Percentiles rank a stretch among this genome's conserved stretches.
Conservation (phyloP, 495 filamentous ascomycete genomes). For the Parathielavia hyrcaniae region DNA sequence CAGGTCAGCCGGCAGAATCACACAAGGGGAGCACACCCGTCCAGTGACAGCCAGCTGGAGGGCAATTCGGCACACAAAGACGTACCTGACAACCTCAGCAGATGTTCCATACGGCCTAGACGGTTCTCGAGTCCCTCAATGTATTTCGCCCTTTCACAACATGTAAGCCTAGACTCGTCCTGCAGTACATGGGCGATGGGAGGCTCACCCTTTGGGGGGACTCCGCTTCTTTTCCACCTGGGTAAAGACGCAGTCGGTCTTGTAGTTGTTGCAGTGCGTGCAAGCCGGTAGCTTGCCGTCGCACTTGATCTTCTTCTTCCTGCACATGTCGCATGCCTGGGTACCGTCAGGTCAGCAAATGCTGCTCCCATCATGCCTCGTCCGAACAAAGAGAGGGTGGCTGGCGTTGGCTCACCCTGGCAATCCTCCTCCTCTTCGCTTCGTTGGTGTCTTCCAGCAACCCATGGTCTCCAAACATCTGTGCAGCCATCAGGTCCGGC, state of each 20-base stretch:
- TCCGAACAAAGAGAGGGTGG: background rate
- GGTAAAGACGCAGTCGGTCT: conserved; percentile 95
- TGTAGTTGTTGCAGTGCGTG: conserved; percentile 96
- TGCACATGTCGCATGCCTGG: conserved; percentile 96
- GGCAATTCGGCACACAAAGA: no score
- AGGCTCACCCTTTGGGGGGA: conserved; percentile 83
- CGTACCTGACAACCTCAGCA: conserved; percentile 74
- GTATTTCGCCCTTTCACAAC: conserved; percentile 71
- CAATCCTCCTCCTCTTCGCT: conserved; percentile 87
- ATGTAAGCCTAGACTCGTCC: conserved; percentile 24
- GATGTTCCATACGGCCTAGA: conserved; percentile 84
- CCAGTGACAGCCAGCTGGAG: background rate
- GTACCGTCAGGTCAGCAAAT: conserved; percentile 23
- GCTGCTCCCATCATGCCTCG: background rate
- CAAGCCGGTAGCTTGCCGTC: conserved; percentile 94
- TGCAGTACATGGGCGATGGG: background rate
- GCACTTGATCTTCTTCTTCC: conserved; percentile 99
- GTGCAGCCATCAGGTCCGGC: conserved; percentile 49
- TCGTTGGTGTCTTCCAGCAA: conserved; percentile 67
- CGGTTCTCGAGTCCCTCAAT: conserved; percentile 97
- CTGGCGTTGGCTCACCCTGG: conserved; percentile 58
- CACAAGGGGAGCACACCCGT: background rate
- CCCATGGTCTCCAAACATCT: conserved; percentile 54
- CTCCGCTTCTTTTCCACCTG: conserved; percentile 98
- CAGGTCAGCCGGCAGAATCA: conserved; percentile 12